Evolutionary conservation across 768 basidiomycete genomes (phyloP), one percentile per base, ranked within the genome.

Genomic region (Suillus clintonianus): DNA sequence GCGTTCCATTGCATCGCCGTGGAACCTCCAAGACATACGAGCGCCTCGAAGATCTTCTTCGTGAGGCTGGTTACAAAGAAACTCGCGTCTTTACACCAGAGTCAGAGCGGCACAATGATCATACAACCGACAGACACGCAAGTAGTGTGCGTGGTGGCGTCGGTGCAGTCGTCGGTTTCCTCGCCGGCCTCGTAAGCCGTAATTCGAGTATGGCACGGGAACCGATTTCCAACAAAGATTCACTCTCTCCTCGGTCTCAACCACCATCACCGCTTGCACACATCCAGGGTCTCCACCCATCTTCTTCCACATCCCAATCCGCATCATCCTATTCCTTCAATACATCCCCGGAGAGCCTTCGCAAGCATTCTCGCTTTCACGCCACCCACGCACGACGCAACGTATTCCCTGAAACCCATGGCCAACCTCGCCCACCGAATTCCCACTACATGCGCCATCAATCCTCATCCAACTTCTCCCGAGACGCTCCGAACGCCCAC

Each of bases 31-130:
- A 85, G 65, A 91, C 86, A 5, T 95, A 94, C 67, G 94, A 95
- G 68, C 83, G 86, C 6, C 82, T 97, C 22, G 95, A 95, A 67
- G 92, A 95, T 76, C 81, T 97, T 19, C 82, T 97, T 32, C 82
- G 86, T 57, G 91, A 94, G 73, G 93, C 93, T 1, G 95, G 95
- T 2, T 96, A 95, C 81, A 94, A 94, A 74, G 95, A 97, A 72
- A 95, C 94, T 4, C 85, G 94, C 48, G 83, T 97, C 13, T 91
- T 92, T 69, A 95, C 95, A 0, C 94, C 95, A 9, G 92, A 95
- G 75, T 79, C 83, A 5, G 91, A 94, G 64, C 82, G 84, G 43
- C 70, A 72, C 19, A 78, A 73, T 30, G 69, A 70, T 27, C 48
- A 50, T 50, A 14, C 15, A 27, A 30, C 15, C 24, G 70, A 62